Evolutionary conservation across 768 basidiomycete species (phyloP), one percentile per base, ranked within the genome.

Genomic region (Tulasnella sp.): DNA sequence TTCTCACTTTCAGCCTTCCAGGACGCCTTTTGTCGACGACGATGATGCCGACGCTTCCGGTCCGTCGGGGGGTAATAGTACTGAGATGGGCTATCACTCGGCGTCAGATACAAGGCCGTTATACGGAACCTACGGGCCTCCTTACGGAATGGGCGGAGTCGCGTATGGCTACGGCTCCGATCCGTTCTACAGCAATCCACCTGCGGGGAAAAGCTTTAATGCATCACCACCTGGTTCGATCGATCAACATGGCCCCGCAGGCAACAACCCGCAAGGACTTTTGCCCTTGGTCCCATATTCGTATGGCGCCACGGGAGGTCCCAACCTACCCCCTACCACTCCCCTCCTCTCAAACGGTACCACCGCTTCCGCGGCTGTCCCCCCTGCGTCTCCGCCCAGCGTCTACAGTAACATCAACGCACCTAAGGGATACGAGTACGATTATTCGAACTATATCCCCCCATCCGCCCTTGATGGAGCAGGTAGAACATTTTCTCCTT

Each of bases 11-110:
- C 36, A 34, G 8, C 39, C n/a, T 22, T 42, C 17, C 39, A 72
- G 71, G 39, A 62, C 59, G 35, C 71, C 71, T 22, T 72, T 72
- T n/a, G 71, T 65, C 7, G 71, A 72, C 36, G 69, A 70, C 29
- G 62, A 62, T 63, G 71, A 72, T 39, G 40, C 41, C 2, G 62
- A 72, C 26, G 71, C 37, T 37, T 44, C 67, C 40, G 41, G 47
- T 7, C 71, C 59, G 26, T 63, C 52, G 1, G 52, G 36, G 19
- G 63, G 59, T 14, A 39, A 44, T 22, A 62, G 34, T 26, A 72
- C 63, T 19, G 71, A 72, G 2, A 72, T 72, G 71, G 71, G 71
- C 22, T 72, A 72, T 29, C 71, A 65, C 47, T 47, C 68, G 36
- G 42, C 71, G 17, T 40, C 40, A 52, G 71, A 72, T n/a, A 42